phyloP scores from a whole-genome alignment of 192 early-diverging fungal genomes.

The Diversispora epigaea region DNA sequence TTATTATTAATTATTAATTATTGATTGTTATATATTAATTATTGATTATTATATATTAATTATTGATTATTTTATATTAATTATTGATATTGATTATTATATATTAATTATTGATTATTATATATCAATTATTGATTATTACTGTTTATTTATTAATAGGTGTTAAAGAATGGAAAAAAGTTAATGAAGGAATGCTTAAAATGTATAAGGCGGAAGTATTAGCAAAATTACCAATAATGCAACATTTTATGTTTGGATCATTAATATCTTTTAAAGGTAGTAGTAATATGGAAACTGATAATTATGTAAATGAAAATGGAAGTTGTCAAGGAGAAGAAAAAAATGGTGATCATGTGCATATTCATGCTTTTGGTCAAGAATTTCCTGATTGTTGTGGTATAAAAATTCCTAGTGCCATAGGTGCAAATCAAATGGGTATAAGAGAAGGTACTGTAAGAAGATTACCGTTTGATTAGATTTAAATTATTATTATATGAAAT shows the following conservation, averaged over 20 bases:
- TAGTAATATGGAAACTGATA: conserved; percentile 26
- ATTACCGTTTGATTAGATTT: conserved; percentile 43
- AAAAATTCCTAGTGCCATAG: conserved; percentile 78
- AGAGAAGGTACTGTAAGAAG: conserved; percentile 33
- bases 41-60: neutral
- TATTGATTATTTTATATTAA: neutral
- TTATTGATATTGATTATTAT: neutral
- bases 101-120: neutral
- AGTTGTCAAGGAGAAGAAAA: conserved; percentile 47
- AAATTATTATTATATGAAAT: too few species aligned
- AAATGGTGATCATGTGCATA: conserved; percentile 55
- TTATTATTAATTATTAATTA: neutral
- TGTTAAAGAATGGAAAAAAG: conserved; percentile 88
- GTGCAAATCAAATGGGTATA: conserved; percentile 48
- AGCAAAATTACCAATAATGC: conserved; percentile 96
- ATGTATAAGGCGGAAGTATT: conserved; percentile 95
- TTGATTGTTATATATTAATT: too few species aligned
- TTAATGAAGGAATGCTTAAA: conserved; percentile 90
- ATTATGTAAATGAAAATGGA: neutral
- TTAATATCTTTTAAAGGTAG: conserved; percentile 72
- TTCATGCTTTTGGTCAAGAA: conserved; percentile 80
- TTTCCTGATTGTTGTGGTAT: conserved; percentile 79
- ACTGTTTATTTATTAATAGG: neutral
- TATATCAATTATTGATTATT: neutral
- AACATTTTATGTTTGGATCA: conserved; percentile 95